Evolutionary conservation across 768 basidiomycete species (phyloP).

Genomic region (Galerina marginata): DNA sequence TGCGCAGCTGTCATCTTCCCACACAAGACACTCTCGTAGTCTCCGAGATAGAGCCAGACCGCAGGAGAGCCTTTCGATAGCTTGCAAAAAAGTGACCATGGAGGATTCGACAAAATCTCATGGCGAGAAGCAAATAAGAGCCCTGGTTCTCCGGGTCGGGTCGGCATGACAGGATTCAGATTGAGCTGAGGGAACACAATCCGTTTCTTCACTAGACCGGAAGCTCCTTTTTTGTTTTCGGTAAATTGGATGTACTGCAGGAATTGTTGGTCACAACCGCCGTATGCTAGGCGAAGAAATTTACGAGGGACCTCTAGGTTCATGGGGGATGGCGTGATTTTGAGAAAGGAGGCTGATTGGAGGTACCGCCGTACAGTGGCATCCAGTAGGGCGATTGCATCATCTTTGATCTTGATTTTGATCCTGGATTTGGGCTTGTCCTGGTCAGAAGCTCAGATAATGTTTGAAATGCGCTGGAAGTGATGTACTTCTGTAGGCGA

Average conservation of each 20-base stretch:
- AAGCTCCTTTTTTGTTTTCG: slow-evolving; percentile 8
- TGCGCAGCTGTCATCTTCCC: slow-evolving; percentile 26
- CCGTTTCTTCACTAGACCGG: slow-evolving; percentile 4
- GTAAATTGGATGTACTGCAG: slow-evolving; percentile 15
- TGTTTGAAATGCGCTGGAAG: too few species aligned
- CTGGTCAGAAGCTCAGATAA: neutral
- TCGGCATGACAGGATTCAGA: slow-evolving; percentile 33
- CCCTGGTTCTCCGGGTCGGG: slow-evolving; percentile 29
- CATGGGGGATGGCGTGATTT: slow-evolving; percentile 14
- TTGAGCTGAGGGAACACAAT: slow-evolving; percentile 28
- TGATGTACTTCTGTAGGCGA: too few species aligned
- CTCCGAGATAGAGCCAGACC: slow-evolving; percentile 33
- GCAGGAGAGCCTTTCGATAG: neutral
- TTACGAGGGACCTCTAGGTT: slow-evolving; percentile 19
- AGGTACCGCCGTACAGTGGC: slow-evolving; percentile 13
- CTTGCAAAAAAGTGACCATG: slow-evolving; percentile 31
- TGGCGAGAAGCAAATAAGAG: slow-evolving; percentile 33
- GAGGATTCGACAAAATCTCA: slow-evolving; percentile 26
- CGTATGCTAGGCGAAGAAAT: slow-evolving; percentile 24
- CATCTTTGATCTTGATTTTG: neutral
- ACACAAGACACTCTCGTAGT: slow-evolving; percentile 23
- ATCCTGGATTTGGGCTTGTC: too few species aligned
- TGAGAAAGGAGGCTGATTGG: slow-evolving; percentile 4
- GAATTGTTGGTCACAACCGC: slow-evolving; percentile 24
- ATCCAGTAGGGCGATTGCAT: neutral